Percentiles rank a stretch among this genome's conserved stretches.
Conservation (phyloP, 78 protist species). For the Dictyostelium brefeldianum region DNA sequence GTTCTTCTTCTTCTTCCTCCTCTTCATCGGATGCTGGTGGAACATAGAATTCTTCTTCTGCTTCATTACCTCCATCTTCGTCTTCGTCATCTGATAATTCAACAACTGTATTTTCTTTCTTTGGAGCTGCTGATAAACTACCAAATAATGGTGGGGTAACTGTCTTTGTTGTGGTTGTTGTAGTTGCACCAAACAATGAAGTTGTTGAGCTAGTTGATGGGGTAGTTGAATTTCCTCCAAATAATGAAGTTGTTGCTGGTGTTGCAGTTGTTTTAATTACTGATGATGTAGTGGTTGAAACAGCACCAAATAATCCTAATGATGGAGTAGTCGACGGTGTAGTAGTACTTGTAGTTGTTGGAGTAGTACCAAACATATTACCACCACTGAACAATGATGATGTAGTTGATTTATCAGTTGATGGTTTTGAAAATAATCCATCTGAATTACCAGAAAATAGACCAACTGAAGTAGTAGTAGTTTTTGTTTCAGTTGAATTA, state of each 20-base stretch:
- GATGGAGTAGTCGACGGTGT: neutral
- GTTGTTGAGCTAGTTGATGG: neutral
- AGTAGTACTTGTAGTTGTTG: neutral
- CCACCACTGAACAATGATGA: neutral
- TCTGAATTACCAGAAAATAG: neutral
- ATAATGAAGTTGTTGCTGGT: neutral
- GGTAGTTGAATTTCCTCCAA: neutral
- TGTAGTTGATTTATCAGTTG: neutral
- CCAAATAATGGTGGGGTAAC: neutral
- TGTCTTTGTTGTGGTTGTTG: neutral
- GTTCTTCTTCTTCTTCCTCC: neutral
- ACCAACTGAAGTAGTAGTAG: neutral
- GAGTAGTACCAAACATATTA: neutral
- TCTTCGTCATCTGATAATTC: neutral
- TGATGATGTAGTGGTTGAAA: neutral
- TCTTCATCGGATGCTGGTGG: conserved; percentile 1
- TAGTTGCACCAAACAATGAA: neutral
- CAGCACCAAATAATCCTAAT: neutral
- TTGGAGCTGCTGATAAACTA: neutral
- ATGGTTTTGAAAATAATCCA: conserved; percentile 19
- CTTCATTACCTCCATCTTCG: neutral
- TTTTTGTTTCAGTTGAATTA: neutral
- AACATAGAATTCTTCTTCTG: neutral
- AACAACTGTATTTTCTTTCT: neutral
- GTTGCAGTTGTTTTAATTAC: neutral